Evolutionary conservation across 2,329 filamentous ascomycete genomes (phyloP).

Genomic region (Cordyceps cicadae): DNA sequence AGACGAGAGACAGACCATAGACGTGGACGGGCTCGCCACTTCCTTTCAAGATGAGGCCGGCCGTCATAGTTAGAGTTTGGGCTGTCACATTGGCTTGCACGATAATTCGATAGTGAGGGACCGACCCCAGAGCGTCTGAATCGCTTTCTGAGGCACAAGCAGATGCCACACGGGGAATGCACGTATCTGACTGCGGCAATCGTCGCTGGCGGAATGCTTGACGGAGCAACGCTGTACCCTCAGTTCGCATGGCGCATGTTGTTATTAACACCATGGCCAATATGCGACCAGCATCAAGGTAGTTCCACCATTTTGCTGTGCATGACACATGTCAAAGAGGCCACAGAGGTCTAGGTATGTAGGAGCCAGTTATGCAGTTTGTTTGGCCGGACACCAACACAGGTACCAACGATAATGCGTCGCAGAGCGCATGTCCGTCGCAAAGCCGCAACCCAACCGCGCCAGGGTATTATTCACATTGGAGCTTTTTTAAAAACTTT

Average conservation of each 20-base stretch:
- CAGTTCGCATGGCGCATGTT: neutral
- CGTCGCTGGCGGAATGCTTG: neutral
- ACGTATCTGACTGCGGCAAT: neutral
- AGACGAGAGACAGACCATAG: neutral
- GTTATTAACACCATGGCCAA: too few relatives aligned
- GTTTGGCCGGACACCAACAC: neutral
- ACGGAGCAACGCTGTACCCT: neutral
- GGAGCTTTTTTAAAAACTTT: neutral
- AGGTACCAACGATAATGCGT: neutral
- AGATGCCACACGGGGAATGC: neutral
- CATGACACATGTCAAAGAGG: neutral
- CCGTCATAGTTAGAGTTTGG: neutral
- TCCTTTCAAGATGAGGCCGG: too few relatives aligned
- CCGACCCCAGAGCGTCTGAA: neutral
- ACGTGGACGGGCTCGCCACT: neutral
- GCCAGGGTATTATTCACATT: neutral
- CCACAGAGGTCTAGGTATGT: neutral
- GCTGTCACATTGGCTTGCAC: neutral
- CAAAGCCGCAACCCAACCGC: neutral
- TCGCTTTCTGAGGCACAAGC: neutral
- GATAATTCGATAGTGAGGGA: neutral
- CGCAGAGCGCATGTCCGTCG: neutral
- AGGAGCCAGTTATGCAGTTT: neutral
- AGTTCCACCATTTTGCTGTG: neutral
- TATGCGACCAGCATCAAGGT: too few relatives aligned